Base-by-base conservation (phyloP, 768 basidiomycete species). In the Pleurotus tuber-regium region DNA sequence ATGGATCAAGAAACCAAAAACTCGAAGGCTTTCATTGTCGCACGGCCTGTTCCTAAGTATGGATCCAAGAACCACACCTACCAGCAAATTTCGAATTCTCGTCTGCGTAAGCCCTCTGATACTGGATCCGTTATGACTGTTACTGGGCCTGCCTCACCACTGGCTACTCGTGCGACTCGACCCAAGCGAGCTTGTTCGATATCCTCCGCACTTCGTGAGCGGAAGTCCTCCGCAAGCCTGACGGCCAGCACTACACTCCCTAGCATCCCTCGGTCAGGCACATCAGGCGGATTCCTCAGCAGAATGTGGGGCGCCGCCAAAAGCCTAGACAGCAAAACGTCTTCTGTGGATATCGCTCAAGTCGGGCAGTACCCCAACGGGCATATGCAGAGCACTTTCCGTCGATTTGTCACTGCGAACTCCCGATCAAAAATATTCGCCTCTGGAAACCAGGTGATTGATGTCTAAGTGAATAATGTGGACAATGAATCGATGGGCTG, bases 221-320 rank as follows among this genome's bases (percentile, higher is more conserved):
- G 39, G 54, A 52, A 33, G 61, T 58, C 19, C 52, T 55, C 26
- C 35, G 54, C 57, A 10, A 60, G 60, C 11, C 58, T 70, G 26
- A 54, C 65, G 4, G 57, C 68, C 4, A 77, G 74, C 54, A 61
- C 69, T 23, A 77, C 75, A 49, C 68, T 73, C 56, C 71, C 76
- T 19, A 64, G 54, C 31, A 64, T 71, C 26, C 47, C 61, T 39
- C 68, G 58, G 54, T 59, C 64, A 43, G 63, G 64, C 41, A 43
- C 57, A 35, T 64, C 78, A 21, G 75, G 73, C 8, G 73, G 78
- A 19, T 85, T 89, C 63, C 70, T 88, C 43, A 87, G 82, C 58
- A 76, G 87, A 24, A 86, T 89, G 83, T 87, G 86, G 83, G 87
- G 78, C 29, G 82, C 79, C 9, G 82, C 83, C 43, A 78, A 70